Percentiles rank a stretch among this genome's conserved stretches.
These are phyloP conservation scores for Russula dissimulans DNA, from an alignment of 768 basidiomycete species.

Conservation along the genomic window DNA sequence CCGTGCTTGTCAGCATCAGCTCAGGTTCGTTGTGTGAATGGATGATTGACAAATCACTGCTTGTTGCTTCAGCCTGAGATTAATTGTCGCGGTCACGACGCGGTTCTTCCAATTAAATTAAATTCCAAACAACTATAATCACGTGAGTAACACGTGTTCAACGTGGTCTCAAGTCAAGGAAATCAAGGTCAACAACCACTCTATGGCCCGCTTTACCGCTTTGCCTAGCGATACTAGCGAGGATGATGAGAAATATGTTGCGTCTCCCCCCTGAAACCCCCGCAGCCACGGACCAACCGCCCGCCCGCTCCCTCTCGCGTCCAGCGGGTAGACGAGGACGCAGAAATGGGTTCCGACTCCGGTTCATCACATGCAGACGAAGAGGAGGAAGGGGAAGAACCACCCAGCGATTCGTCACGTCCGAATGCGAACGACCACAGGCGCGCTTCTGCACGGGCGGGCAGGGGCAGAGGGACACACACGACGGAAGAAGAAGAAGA, in stretches of 20 bases:
- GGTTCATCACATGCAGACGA: constrained; percentile 42
- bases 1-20: too few relatives aligned
- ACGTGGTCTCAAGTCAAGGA: too few relatives aligned
- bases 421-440: background rate
- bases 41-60: too few relatives aligned
- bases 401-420: constrained; percentile 25
- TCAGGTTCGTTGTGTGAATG: too few relatives aligned
- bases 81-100: too few relatives aligned
- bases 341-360: constrained; percentile 20
- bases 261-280: background rate
- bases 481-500: constrained; percentile 33
- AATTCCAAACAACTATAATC: background rate
- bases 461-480: background rate
- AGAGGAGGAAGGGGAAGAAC: constrained; percentile 34
- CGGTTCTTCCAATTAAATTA: too few relatives aligned
- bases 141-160: constrained; percentile 1
- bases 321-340: constrained; percentile 3
- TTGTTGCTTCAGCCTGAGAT: too few relatives aligned
- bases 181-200: too few relatives aligned
- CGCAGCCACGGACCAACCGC: background rate
- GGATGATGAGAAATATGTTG: constrained; percentile 11
- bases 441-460: background rate
- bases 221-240: constrained; percentile 19
- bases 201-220: constrained; percentile 20
- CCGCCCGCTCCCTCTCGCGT: background rate